Percentiles rank a stretch among this genome's conserved stretches.
phyloP scores from a whole-genome alignment of 2,329 filamentous ascomycete genomes.

The Beauveria asiatica region DNA sequence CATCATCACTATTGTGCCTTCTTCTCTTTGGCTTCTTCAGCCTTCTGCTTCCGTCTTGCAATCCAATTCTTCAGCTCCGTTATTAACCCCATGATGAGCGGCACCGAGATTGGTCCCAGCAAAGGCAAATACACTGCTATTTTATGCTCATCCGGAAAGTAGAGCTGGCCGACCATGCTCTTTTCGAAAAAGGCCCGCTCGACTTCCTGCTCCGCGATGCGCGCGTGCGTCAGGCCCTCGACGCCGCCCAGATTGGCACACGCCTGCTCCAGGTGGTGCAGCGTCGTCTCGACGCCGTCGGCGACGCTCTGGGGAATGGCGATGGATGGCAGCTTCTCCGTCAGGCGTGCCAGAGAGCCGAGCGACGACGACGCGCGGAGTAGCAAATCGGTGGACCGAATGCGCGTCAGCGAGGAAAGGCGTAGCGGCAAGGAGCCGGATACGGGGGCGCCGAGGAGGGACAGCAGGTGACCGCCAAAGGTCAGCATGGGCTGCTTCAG shows the following conservation, averaged over 20 bases:
- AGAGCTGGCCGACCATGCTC: slow-evolving; percentile 97
- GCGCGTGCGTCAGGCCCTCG: slow-evolving; percentile 69
- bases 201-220: slow-evolving; percentile 78
- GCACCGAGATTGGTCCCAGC: slow-evolving; percentile 83
- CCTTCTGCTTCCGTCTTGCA: slow-evolving; percentile 37
- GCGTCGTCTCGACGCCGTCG: slow-evolving; percentile 71
- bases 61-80: slow-evolving; percentile 67
- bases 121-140: slow-evolving; percentile 91
- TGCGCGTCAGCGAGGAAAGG: slow-evolving; percentile 74
- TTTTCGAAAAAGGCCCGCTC: slow-evolving; percentile 97
- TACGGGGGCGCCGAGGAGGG: slow-evolving; percentile 76
- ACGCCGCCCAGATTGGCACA: slow-evolving; percentile 60
- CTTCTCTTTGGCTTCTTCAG: slow-evolving; percentile 30
- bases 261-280: slow-evolving; percentile 67
- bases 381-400: slow-evolving; percentile 76
- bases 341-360: slow-evolving; percentile 83
- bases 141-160: slow-evolving; percentile 98
- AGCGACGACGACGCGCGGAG: slow-evolving; percentile 87
- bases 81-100: slow-evolving; percentile 71
- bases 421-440: slow-evolving; percentile 78
- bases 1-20: slow-evolving; percentile 24
- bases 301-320: slow-evolving; percentile 84
- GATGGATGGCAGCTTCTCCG: slow-evolving; percentile 76
- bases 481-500: slow-evolving; percentile 77
- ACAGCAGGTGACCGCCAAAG: slow-evolving; percentile 84